These are phyloP conservation scores for Pyrenochaeta sp. DNA, from an alignment of 2,329 filamentous ascomycete genomes.

Conservation along the genomic window DNA sequence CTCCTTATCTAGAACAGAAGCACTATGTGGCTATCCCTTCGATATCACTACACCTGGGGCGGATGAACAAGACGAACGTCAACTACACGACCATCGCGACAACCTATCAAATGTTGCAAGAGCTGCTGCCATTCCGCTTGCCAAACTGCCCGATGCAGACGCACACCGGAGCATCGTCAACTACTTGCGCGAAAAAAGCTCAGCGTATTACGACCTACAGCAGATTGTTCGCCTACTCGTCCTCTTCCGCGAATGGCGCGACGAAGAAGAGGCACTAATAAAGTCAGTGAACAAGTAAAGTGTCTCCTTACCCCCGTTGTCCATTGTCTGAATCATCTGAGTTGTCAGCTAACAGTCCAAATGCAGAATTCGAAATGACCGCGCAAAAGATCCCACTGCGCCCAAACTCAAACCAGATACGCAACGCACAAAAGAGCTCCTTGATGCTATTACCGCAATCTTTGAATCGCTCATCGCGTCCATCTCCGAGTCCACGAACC, in stretches of 20 bases:
- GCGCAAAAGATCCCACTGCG: conserved; percentile 13
- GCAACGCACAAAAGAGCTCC: conserved; percentile 48
- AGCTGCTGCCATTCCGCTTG: conserved; percentile 25
- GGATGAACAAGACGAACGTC: conserved; percentile 38
- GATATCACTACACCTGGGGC: conserved; percentile 39
- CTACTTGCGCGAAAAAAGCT: conserved; percentile 28
- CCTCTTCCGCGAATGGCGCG: conserved; percentile 54
- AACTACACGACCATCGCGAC: conserved; percentile 28
- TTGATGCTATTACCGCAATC: conserved; percentile 49
- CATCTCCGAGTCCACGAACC: conserved; percentile 16
- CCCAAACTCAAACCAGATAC: conserved; percentile 29
- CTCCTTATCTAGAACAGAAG: conserved; percentile 52
- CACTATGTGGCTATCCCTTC: conserved; percentile 51
- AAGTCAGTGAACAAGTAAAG: conserved; percentile 25
- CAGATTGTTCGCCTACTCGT: conserved; percentile 53
- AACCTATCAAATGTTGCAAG: conserved; percentile 27
- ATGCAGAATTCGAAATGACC: conserved; percentile 19
- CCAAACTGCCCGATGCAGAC: conserved; percentile 26
- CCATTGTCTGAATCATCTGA: neutral
- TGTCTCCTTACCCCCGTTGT: neutral
- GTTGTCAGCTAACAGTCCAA: conserved; percentile 6
- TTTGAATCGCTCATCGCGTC: conserved; percentile 47
- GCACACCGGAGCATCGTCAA: conserved; percentile 33
- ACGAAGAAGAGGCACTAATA: conserved; percentile 52
- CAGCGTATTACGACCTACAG: conserved; percentile 54